A percentile compares a stretch with the other conserved stretches of the same genome.
Evolutionary conservation across 805 yeast species (phyloP).

Genomic region (Monosporozyma solicola): DNA sequence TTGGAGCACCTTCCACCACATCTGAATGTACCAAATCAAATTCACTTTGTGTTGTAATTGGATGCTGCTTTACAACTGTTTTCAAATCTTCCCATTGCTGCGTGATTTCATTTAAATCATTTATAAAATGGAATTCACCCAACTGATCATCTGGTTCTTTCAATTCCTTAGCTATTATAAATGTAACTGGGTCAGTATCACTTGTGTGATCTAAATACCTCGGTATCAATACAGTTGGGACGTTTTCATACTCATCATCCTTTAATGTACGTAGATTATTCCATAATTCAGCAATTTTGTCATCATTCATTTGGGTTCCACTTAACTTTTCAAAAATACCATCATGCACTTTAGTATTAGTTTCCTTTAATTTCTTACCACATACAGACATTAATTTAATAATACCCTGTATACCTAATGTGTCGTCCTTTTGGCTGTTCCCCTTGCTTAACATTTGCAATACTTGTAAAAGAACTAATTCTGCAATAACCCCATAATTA

Average conservation of each 20-base stretch:
- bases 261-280: constrained; percentile 46
- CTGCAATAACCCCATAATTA: constrained; percentile 53
- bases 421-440: constrained; percentile 39
- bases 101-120: constrained; percentile 27
- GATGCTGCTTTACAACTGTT: constrained; percentile 26
- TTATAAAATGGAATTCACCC: constrained; percentile 36
- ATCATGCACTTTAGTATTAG: constrained; percentile 38
- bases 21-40: constrained; percentile 12
- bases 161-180: constrained; percentile 6
- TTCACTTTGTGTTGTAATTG: constrained; percentile 12
- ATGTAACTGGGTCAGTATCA: not conserved
- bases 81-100: constrained; percentile 43
- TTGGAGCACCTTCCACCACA: constrained; percentile 8
- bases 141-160: constrained; percentile 31
- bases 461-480: constrained; percentile 44
- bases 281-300: constrained; percentile 37
- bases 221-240: not conserved
- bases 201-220: not conserved
- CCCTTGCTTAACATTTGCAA: constrained; percentile 38
- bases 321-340: constrained; percentile 53
- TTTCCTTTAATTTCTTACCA: constrained; percentile 44
- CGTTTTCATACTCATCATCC: constrained; percentile 1
- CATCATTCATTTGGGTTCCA: constrained; percentile 44
- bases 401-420: constrained; percentile 41
- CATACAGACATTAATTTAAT: constrained; percentile 39